Base-by-base conservation (phyloP, 176 grass and related monocot genomes). In the Calamus simplicifolius region DNA sequence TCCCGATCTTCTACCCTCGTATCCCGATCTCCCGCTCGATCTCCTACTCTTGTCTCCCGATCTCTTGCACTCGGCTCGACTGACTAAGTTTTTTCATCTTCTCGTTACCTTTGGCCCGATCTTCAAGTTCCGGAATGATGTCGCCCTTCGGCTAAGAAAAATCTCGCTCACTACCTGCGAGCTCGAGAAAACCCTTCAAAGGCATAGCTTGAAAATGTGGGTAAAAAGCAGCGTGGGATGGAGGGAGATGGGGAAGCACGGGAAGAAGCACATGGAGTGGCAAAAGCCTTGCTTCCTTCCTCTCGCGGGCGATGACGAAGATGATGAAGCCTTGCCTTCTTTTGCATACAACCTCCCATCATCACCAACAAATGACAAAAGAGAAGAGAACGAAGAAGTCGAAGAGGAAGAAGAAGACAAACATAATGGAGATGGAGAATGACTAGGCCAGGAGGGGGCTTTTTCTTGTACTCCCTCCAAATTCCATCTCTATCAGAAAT, bases 401-500 rank as follows among this genome's bases (percentile, higher is more conserved):
- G 79, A 80, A 57, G 54, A 53, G 5, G 59, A 65, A 49, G 75
- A 70, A 29, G 80, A 74, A 10, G 59, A 30, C n/a, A n/a, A n/a
- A n/a, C n/a, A n/a, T 50, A 67, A 35, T 14, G 35, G 35, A 43
- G 49, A 68, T 7, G 77, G 61, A 59, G 75, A 58, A 55, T 21
- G 56, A 18, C 16, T 64, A 49, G 59, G 58, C 6, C 28, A 31
- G 30, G 50, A 61, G 25, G 51, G 70, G 56, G 56, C 12, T n/a
- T 60, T 25, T 16, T 50, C 69, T 16, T 60, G 66, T 1, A 66
- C 69, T 69, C 69, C n/a, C 78, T 97, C 87, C 66, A 97, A 97
- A 70, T 88, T 97, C 79, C 78, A 91, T 35, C 73, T 91, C 4
- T 85, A 97, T 72, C 84, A 97, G 77, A 59, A 82, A 57, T 91